Percentiles rank a stretch among this genome's conserved stretches.
Conservation (phyloP, 441 rosid species). For the Populus tomentosa region DNA sequence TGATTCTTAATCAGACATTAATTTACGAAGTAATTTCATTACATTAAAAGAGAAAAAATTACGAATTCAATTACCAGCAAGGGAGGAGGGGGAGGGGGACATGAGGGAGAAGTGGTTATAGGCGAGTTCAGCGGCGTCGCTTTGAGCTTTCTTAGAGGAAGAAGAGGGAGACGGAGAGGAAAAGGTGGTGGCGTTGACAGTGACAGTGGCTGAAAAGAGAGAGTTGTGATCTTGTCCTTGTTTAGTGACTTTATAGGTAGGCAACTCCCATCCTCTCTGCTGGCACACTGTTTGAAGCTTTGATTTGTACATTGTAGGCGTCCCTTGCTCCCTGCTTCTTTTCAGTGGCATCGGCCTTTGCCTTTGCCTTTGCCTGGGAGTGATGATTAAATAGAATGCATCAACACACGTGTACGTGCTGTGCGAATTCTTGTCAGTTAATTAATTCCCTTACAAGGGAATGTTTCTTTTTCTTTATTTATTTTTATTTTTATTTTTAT, state of each 20-base stretch:
- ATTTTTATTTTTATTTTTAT: too few relatives aligned
- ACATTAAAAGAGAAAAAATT: too few relatives aligned
- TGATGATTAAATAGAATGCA: background rate
- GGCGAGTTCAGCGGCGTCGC: slow-evolving; percentile 47
- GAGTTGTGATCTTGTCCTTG: slow-evolving; percentile 37
- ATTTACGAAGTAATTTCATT: too few relatives aligned
- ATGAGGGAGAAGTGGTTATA: slow-evolving; percentile 21
- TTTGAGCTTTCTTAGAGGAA: slow-evolving; percentile 49
- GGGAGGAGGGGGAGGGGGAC: background rate
- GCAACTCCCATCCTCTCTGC: slow-evolving; percentile 29
- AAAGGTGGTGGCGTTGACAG: slow-evolving; percentile 34
- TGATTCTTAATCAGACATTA: too few relatives aligned
- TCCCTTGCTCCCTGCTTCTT: slow-evolving; percentile 13
- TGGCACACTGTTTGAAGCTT: slow-evolving; percentile 54
- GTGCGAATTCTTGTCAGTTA: background rate
- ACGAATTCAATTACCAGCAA: too few relatives aligned
- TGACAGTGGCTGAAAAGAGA: slow-evolving; percentile 18
- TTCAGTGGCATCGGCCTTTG: background rate
- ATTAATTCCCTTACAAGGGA: too few relatives aligned
- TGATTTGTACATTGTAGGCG: slow-evolving; percentile 48
- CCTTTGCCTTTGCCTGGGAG: background rate
- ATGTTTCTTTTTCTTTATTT: too few relatives aligned
- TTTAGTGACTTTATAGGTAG: slow-evolving; percentile 27
- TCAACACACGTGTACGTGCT: slow-evolving; percentile 27
- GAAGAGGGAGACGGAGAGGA: background rate